phyloP scores from a whole-genome alignment of 1,284 basidiomycete species.

The Pseudozyma hubeiensis region DNA sequence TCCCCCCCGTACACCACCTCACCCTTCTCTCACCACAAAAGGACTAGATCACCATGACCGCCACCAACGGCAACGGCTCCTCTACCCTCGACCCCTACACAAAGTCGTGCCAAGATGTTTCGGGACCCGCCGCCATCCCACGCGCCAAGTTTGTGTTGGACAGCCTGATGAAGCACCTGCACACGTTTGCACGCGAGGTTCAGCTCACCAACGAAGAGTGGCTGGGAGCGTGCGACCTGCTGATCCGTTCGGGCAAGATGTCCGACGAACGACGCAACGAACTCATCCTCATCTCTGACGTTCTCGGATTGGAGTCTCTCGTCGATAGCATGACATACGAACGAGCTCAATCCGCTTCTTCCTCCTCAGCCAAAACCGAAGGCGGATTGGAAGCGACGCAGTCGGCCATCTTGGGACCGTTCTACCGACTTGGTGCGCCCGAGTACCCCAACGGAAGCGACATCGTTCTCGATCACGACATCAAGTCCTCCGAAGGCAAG shows the following conservation, averaged over 20 bases:
- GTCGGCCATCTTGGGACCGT: conserved; percentile 69
- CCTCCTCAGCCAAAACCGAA: conserved; percentile 36
- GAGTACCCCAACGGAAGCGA: conserved; percentile 62
- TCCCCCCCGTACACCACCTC: neutral
- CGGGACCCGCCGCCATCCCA: conserved; percentile 61
- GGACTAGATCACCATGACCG: conserved; percentile 12
- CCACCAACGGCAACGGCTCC: conserved; percentile 26
- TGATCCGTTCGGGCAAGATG: conserved; percentile 69
- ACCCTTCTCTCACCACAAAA: neutral
- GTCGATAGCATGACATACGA: conserved; percentile 60
- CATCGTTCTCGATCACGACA: conserved; percentile 53
- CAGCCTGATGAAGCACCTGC: conserved; percentile 68
- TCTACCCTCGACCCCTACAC: conserved; percentile 40
- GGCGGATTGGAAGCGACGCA: conserved; percentile 27
- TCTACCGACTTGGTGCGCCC: conserved; percentile 67
- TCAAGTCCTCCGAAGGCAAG: conserved; percentile 63
- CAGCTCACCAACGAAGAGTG: conserved; percentile 69
- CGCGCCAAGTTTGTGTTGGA: conserved; percentile 68
- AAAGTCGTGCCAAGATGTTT: conserved; percentile 36
- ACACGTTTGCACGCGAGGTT: conserved; percentile 67
- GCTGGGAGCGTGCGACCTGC: conserved; percentile 68
- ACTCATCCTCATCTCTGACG: conserved; percentile 69
- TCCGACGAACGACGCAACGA: conserved; percentile 69
- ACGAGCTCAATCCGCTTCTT: conserved; percentile 16
- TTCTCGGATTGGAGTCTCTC: conserved; percentile 69